These are phyloP conservation scores for Saccharomycopsis sp. DNA, from an alignment of 805 yeast species.

Conservation along the genomic window DNA sequence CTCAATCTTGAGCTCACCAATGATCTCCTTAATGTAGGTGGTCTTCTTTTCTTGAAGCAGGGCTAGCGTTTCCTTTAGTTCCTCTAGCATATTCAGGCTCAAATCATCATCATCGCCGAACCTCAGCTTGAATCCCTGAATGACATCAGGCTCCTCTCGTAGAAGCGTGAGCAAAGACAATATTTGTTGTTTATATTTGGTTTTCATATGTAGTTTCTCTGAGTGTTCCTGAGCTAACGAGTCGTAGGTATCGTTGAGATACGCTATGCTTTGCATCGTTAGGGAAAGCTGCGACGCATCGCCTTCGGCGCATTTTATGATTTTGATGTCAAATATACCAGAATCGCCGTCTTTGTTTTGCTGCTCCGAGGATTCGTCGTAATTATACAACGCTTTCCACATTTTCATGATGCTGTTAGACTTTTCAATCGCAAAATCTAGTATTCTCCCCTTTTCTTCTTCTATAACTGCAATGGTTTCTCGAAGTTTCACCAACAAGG, in stretches of 20 bases:
- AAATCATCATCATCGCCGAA: constrained; percentile 29
- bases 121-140: constrained; percentile 31
- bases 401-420: constrained; percentile 14
- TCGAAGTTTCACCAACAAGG: constrained; percentile 15
- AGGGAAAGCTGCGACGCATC: constrained; percentile 15
- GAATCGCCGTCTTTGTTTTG: background rate
- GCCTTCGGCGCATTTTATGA: constrained; percentile 18
- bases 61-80: constrained; percentile 48
- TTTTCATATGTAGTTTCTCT: constrained; percentile 27
- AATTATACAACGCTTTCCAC: constrained; percentile 14
- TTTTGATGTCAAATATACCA: constrained; percentile 9
- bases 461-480: constrained; percentile 17
- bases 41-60: constrained; percentile 56
- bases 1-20: constrained; percentile 50
- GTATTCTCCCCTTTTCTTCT: constrained; percentile 19
- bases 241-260: constrained; percentile 29
- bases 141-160: constrained; percentile 38
- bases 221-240: constrained; percentile 31
- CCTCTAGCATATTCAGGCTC: constrained; percentile 39
- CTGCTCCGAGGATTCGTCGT: background rate
- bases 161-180: constrained; percentile 49
- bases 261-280: constrained; percentile 21
- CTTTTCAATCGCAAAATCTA: constrained; percentile 13
- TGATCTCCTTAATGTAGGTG: constrained; percentile 59
- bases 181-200: constrained; percentile 35